Percentiles rank a stretch among this genome's conserved stretches.
phyloP scores from a whole-genome alignment of 129 eudicot species.

The Apium graveolens region DNA sequence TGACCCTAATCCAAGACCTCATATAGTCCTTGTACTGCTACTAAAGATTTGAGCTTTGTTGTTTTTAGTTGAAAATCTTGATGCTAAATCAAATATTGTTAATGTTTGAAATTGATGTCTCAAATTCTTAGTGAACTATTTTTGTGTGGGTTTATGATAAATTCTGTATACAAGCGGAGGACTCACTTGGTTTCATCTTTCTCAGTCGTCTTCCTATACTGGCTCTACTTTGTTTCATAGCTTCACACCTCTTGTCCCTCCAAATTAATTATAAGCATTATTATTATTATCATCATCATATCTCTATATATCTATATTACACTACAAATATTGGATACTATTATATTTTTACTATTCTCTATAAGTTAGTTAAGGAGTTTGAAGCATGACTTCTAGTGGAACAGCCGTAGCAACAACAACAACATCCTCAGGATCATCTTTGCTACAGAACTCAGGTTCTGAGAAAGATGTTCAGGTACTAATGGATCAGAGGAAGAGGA shows the following conservation, averaged over 20 bases:
- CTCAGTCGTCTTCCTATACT: conserved; percentile 93
- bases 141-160: conserved; percentile 77
- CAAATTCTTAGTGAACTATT: conserved; percentile 76
- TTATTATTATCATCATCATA: conserved; percentile 8
- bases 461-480: conserved; percentile 47
- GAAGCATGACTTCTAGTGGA: conserved; percentile 56
- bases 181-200: conserved; percentile 90
- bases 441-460: conserved; percentile 49
- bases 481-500: conserved; percentile 63
- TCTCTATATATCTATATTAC: not conserved
- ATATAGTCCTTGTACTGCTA: no score
- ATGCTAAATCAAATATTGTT: conserved; percentile 42
- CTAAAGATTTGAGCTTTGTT: not conserved
- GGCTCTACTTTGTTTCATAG: conserved; percentile 84
- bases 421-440: conserved; percentile 44
- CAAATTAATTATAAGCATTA: conserved; percentile 10
- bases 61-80: conserved; percentile 14
- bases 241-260: not conserved
- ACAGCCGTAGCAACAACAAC: conserved; percentile 21
- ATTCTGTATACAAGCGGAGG: conserved; percentile 76
- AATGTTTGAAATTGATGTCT: conserved; percentile 75
- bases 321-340: conserved; percentile 15
- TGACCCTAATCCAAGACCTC: not conserved
- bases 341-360: conserved; percentile 4
- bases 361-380: not conserved